Evolutionary conservation across 2,329 filamentous ascomycete species (phyloP).

Genomic region (Didymella arachidicola): DNA sequence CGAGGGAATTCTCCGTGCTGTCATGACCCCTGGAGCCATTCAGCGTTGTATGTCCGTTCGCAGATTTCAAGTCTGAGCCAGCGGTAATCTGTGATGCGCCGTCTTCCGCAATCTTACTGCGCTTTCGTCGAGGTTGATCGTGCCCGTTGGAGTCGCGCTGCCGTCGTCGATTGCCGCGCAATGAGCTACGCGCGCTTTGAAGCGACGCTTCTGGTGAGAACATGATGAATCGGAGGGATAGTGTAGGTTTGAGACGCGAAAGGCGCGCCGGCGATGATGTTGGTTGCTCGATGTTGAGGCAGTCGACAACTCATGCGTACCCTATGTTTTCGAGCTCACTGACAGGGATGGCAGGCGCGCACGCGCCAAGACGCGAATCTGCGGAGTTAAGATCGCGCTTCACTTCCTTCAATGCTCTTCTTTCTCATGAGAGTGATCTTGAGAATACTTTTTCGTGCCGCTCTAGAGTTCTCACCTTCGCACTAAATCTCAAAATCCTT

Average conservation of each 20-base stretch:
- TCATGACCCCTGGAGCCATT: constrained; percentile 45
- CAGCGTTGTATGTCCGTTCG: constrained; percentile 42
- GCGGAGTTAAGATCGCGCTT: constrained; percentile 18
- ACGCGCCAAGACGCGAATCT: constrained; percentile 17
- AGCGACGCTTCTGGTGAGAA: constrained; percentile 51
- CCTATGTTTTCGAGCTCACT: constrained; percentile 22
- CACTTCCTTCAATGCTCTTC: background rate
- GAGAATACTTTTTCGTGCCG: background rate
- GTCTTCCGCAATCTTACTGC: constrained; percentile 57
- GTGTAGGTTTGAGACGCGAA: constrained; percentile 11
- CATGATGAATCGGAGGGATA: constrained; percentile 36
- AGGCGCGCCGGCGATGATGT: constrained; percentile 21
- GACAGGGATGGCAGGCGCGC: constrained; percentile 21
- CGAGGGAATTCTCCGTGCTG: constrained; percentile 40
- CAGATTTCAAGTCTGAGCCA: constrained; percentile 40
- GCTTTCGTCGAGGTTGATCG: constrained; percentile 55
- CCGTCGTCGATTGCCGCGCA: constrained; percentile 56
- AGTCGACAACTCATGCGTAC: constrained; percentile 18
- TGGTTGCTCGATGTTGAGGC: constrained; percentile 13
- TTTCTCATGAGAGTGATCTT: too few species aligned
- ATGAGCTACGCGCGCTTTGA: constrained; percentile 49
- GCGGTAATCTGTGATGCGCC: constrained; percentile 44
- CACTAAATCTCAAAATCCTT: too few species aligned
- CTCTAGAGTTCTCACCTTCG: too few species aligned
- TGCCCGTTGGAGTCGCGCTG: constrained; percentile 55